Base-by-base conservation (phyloP, 208 protist species). In the Angomonas ambiguus region DNA sequence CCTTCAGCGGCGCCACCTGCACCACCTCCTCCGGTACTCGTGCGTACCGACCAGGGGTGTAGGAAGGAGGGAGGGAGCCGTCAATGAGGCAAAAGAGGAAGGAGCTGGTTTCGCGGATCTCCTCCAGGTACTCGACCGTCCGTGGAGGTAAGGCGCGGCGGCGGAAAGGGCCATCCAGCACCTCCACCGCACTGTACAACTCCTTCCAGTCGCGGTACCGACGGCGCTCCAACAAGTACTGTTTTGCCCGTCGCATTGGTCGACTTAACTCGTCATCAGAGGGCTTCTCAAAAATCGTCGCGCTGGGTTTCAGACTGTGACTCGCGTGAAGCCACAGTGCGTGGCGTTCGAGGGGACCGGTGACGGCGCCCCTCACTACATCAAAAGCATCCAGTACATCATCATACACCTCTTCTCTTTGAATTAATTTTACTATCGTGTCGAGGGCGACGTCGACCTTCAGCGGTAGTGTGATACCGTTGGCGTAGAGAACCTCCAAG, bases 71-170 rank as follows among this genome's bases (percentile, higher is more conserved):
- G 18, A 88, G 71, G 2, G 88, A 92, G 38, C 88, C 88, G 67
- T 94, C 88, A 65, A 94, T 77, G 25, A 94, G 70, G 60, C 85
- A 92, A 56, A 91, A 92, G 73, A 91, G 89, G 72, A 92, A 94
- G 30, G 85, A 92, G 42, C 70, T 79, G 20, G 79, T 85, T 16
- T 83, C 79, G 28, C 71, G 74, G 28, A 92, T 77, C 62, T 91
- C 83, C 4, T 87, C 71, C 49, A 94, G 53, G 55, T 72, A 62
- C 45, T 53, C 71, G 16, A 65, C 69, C 22, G 72, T 25, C 27
- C 6, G 25, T 32, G 42, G 30, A 1, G 83, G 69, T 10, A 94
- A 55, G 13, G 68, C 62, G 34, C 75, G 76, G 22, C 85, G 83
- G 27, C 88, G 88, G 65, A 88, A 91, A 30, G 78, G 74, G 33